A percentile compares a stretch with the other conserved stretches of the same genome.
These are phyloP conservation scores for Aspergillus caelatus DNA, from an alignment of 2,329 filamentous ascomycete species.

Conservation along the genomic window DNA sequence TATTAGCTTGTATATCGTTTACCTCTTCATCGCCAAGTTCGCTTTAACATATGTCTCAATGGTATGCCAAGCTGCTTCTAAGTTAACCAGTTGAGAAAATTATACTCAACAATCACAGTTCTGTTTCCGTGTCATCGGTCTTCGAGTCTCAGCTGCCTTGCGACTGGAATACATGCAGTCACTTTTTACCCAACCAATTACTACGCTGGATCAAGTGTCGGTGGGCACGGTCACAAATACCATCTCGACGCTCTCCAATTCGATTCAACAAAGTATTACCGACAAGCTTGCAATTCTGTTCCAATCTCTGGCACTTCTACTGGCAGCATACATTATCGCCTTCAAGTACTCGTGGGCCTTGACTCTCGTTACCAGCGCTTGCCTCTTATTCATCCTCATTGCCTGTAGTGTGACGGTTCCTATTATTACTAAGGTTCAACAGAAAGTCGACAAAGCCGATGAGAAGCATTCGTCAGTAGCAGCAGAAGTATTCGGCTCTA, in stretches of 20 bases:
- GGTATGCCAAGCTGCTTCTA: conserved; percentile 38
- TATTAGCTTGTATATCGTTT: conserved; percentile 58
- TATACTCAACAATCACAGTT: conserved; percentile 27
- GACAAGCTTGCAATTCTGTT: conserved; percentile 53
- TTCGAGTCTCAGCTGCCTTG: conserved; percentile 54
- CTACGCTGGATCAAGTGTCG: conserved; percentile 53
- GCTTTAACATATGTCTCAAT: conserved; percentile 58
- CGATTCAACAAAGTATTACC: conserved; percentile 58
- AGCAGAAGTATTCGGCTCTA: conserved; percentile 45
- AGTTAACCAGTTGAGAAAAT: background rate
- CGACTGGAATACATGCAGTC: conserved; percentile 54
- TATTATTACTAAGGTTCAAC: conserved; percentile 35
- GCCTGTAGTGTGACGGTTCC: conserved; percentile 37
- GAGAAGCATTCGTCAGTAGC: conserved; percentile 42
- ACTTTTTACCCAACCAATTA: conserved; percentile 54
- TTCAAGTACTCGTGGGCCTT: conserved; percentile 57
- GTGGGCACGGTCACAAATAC: conserved; percentile 54
- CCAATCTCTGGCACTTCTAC: conserved; percentile 44
- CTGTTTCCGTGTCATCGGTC: conserved; percentile 53
- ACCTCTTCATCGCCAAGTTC: conserved; percentile 61
- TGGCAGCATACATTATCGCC: conserved; percentile 54
- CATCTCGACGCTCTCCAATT: conserved; percentile 57
- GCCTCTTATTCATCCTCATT: conserved; percentile 47
- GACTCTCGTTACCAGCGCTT: conserved; percentile 54
- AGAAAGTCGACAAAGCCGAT: conserved; percentile 41